Percentiles rank a stretch among this genome's conserved stretches.
Evolutionary conservation across 352 stramenopile genomes (phyloP).

Genomic region (Phytophthora nicotianae): DNA sequence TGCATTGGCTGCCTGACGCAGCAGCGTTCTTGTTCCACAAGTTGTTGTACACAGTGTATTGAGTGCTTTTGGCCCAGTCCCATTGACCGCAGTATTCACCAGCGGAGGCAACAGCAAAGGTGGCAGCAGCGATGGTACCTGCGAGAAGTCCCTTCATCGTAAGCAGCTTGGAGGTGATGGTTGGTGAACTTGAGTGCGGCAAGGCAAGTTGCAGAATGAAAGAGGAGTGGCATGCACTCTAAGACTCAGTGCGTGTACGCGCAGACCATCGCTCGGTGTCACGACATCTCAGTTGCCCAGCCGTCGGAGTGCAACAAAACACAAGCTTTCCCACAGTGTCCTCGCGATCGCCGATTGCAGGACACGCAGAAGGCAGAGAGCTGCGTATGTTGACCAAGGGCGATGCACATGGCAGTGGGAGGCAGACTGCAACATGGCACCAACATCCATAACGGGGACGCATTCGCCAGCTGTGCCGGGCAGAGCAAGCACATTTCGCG

Average conservation of each 20-base stretch:
- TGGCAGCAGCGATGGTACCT: constrained; percentile 20
- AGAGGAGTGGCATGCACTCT: constrained; percentile 9
- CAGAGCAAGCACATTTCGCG: constrained; percentile 8
- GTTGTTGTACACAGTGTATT: constrained; percentile 60
- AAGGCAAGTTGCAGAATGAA: constrained; percentile 26
- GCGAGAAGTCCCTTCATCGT: constrained; percentile 30
- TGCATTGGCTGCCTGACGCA: constrained; percentile 49
- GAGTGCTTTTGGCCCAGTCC: constrained; percentile 32
- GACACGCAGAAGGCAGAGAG: constrained; percentile 11
- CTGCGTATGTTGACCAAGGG: neutral
- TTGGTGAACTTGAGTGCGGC: neutral
- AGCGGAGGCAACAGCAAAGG: constrained; percentile 19
- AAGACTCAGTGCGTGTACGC: constrained; percentile 4
- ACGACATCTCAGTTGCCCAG: constrained; percentile 12
- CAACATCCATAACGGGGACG: constrained; percentile 16
- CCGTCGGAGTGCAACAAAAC: constrained; percentile 12
- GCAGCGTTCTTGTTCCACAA: constrained; percentile 44
- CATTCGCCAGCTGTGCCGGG: constrained; percentile 9
- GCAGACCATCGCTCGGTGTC: neutral
- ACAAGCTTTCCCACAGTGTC: constrained; percentile 7
- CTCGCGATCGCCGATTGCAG: constrained; percentile 16
- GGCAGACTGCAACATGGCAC: constrained; percentile 17
- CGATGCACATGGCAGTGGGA: neutral
- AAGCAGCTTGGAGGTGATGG: neutral
- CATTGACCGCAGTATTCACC: constrained; percentile 41